A percentile compares a stretch with the other conserved stretches of the same genome.
phyloP scores from a whole-genome alignment of 176 grass and related monocot species.

The Leersia perrieri region DNA sequence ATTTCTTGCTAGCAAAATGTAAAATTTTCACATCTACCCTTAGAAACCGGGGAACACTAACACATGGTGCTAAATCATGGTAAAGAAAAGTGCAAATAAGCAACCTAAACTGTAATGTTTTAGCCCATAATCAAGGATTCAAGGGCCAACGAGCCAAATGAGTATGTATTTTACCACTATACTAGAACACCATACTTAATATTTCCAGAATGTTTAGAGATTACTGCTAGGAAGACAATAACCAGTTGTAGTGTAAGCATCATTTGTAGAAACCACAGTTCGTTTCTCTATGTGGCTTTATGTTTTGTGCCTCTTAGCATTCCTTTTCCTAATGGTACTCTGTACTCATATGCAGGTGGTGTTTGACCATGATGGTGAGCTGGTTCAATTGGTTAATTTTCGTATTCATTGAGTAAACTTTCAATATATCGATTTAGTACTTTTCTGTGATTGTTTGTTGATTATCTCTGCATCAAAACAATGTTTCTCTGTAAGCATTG shows the following conservation, averaged over 20 bases:
- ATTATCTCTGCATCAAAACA: constrained; percentile 13
- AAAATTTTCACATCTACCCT: neutral
- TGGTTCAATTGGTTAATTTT: constrained; percentile 20
- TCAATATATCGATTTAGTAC: constrained; percentile 1
- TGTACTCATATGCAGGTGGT: constrained; percentile 67
- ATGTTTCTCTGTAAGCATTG: constrained; percentile 25
- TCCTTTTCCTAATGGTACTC: constrained; percentile 23
- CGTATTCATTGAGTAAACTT: constrained; percentile 32
- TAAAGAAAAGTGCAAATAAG: neutral
- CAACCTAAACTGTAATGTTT: neutral
- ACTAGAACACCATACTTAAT: neutral
- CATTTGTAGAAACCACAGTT: constrained; percentile 5
- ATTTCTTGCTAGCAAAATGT: neutral
- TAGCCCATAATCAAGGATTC: neutral
- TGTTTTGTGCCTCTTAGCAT: constrained; percentile 32
- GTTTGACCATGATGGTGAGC: constrained; percentile 99
- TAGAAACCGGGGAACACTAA: neutral
- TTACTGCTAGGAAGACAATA: neutral
- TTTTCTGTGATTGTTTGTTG: neutral
- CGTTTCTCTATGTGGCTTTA: neutral
- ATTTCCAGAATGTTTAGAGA: neutral
- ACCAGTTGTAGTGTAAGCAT: neutral
- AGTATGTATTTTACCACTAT: neutral
- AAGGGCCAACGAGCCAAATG: neutral
- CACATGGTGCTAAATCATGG: neutral